phyloP scores from a whole-genome alignment of 1,284 basidiomycete genomes.

The Trametes sp. region DNA sequence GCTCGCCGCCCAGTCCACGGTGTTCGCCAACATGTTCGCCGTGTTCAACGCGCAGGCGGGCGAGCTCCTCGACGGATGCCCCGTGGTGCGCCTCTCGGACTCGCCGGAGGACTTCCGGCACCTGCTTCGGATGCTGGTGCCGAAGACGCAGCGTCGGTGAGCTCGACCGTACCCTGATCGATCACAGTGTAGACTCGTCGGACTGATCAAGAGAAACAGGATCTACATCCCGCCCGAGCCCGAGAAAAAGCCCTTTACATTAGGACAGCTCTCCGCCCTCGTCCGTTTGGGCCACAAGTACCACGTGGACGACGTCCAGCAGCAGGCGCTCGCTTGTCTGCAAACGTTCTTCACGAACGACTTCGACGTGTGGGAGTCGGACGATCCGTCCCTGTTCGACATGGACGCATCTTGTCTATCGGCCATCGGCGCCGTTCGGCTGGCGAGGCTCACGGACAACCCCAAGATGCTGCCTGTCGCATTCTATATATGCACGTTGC shows the following conservation, averaged over 20 bases:
- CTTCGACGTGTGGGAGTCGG: conserved; percentile 16
- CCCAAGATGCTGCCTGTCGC: conserved; percentile 5
- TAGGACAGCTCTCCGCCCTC: conserved; percentile 18
- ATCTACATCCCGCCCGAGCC: background rate
- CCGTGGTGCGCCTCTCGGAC: conserved; percentile 29
- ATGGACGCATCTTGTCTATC: background rate
- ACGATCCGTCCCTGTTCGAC: conserved; percentile 6
- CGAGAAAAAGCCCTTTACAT: background rate
- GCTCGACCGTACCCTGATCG: background rate
- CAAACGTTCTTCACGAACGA: conserved; percentile 13
- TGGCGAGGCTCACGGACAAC: conserved; percentile 14
- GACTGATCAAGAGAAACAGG: background rate
- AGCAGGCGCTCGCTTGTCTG: conserved; percentile 12
- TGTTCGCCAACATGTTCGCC: background rate
- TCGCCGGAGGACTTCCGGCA: conserved; percentile 17
- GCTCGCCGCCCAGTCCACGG: background rate
- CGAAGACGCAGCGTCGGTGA: background rate
- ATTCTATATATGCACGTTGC: background rate
- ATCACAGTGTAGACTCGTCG: background rate
- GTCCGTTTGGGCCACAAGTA: conserved; percentile 28
- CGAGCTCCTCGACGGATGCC: background rate
- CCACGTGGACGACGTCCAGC: conserved; percentile 17
- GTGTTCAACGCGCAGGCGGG: background rate
- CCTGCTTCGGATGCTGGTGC: conserved; percentile 16
- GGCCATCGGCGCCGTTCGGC: conserved; percentile 18